Percentiles rank a stretch among this genome's conserved stretches.
These are phyloP conservation scores for Puccinia hordei DNA, from an alignment of 1,284 basidiomycete species.

Conservation along the genomic window DNA sequence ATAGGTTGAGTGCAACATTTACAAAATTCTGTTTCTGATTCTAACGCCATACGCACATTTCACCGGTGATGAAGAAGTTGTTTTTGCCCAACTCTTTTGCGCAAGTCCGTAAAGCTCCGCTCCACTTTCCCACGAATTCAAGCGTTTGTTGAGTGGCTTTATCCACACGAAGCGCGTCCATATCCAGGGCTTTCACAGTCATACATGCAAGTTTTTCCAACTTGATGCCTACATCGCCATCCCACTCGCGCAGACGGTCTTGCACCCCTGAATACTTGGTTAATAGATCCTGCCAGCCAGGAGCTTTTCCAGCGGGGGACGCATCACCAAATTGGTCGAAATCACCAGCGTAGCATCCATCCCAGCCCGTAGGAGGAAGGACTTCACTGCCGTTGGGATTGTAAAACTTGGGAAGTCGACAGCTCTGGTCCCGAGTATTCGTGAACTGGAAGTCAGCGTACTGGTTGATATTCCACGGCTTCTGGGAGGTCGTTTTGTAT, in stretches of 20 bases:
- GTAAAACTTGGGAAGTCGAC: conserved; percentile 76
- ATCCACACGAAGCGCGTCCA: conserved; percentile 53
- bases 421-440: conserved; percentile 73
- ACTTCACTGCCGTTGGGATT: conserved; percentile 71
- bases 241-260: conserved; percentile 54
- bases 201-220: conserved; percentile 52
- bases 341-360: conserved; percentile 76
- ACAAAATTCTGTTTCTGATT: neutral
- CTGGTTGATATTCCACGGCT: conserved; percentile 78
- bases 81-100: conserved; percentile 51
- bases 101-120: conserved; percentile 51
- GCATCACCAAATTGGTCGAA: conserved; percentile 93
- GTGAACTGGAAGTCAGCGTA: conserved; percentile 73
- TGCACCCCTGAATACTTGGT: conserved; percentile 78
- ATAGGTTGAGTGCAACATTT: neutral
- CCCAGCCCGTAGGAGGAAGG: conserved; percentile 61
- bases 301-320: conserved; percentile 86
- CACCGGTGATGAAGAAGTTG: conserved; percentile 53
- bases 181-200: conserved; percentile 52
- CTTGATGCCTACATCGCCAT: conserved; percentile 46
- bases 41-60: conserved; percentile 53
- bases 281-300: conserved; percentile 75
- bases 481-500: conserved; percentile 74
- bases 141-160: conserved; percentile 53
- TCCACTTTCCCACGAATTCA: conserved; percentile 52